Evolutionary conservation across 1,284 basidiomycete species (phyloP), one percentile per base, ranked within the genome.

Genomic region (Psilocybe mexicana): DNA sequence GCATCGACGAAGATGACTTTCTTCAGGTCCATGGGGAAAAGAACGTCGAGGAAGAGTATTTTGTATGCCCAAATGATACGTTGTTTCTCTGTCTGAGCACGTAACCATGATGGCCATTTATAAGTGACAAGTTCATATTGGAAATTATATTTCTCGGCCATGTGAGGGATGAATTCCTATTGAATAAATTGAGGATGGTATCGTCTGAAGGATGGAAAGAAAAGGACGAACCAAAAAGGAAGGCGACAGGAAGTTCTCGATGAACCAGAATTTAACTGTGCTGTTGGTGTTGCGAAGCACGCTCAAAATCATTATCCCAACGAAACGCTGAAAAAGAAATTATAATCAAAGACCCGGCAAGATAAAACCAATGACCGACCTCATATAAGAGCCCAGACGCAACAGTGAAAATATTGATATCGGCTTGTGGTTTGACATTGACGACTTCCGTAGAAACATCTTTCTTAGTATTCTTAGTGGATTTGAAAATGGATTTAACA

Each of bases 21-120:
- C 76, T 96, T 94, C 53, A 99, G 83, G 73, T 96, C 93, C 87
- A 98, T 93, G 2, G 96, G 96, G 84, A 99, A 99, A 5, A 99
- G 83, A 6, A 98, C 96, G 68, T 99, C 96, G 28, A 99, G 85
- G 83, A 99, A 99, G 40, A 99, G 85, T 61, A 99, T 99, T 77
- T 99, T 99, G 81, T 98, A 98, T n/a, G 93, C 97, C 96, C 96
- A 99, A 67, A 99, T 99, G 57, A 95, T 92, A 23, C 96, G 84
- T 73, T 99, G 96, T 74, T 99, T 99, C 76, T 99, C 96, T 56
- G 88, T 95, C 72, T 98, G 96, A 8, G 86, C 84, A n/a, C 94
- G 90, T 11, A 99, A 81, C 96, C 96, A 99, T 2, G 91, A 90
- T 0, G 96, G 97, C 96, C 96, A 99, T 69, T 97, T 98, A 79